Conservation (phyloP, 2,329 filamentous ascomycete genomes). For the Microdochium bolleyi region DNA sequence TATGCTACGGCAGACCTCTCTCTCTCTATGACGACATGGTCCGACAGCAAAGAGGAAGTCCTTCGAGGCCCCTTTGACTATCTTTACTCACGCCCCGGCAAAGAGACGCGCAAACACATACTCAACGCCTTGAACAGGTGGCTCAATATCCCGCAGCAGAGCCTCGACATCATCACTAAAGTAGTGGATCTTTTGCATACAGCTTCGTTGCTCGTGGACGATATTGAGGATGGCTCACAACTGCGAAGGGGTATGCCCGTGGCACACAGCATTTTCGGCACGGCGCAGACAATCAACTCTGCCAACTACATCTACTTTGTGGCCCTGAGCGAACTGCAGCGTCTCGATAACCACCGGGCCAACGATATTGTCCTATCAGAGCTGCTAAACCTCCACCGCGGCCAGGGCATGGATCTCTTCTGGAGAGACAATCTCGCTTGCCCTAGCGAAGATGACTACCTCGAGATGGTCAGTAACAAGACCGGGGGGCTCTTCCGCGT, state of each 20-base stretch:
- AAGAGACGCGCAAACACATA: constrained; percentile 74
- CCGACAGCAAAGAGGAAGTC: constrained; percentile 66
- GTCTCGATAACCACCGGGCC: constrained; percentile 58
- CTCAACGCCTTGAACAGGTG: constrained; percentile 76
- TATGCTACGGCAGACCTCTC: constrained; percentile 49
- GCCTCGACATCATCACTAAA: constrained; percentile 66
- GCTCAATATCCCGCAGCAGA: constrained; percentile 64
- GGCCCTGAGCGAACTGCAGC: constrained; percentile 66
- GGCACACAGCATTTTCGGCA: constrained; percentile 77
- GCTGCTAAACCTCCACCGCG: constrained; percentile 74
- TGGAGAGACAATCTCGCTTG: constrained; percentile 82
- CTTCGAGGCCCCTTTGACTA: constrained; percentile 76
- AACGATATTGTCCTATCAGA: constrained; percentile 73
- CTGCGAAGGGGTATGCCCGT: constrained; percentile 75
- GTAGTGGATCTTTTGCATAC: constrained; percentile 83
- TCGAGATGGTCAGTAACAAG: constrained; percentile 89
- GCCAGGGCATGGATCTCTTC: constrained; percentile 86
- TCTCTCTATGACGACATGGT: constrained; percentile 51
- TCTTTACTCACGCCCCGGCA: constrained; percentile 69
- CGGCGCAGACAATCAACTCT: constrained; percentile 82
- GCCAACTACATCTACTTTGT: constrained; percentile 86
- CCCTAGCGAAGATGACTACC: constrained; percentile 79
- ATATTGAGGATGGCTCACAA: constrained; percentile 75
- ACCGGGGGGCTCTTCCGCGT: constrained; percentile 80
- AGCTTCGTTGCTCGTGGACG: constrained; percentile 74